Evolutionary conservation across 441 rosid genomes (phyloP).

Genomic region (Mallotus japonicus): DNA sequence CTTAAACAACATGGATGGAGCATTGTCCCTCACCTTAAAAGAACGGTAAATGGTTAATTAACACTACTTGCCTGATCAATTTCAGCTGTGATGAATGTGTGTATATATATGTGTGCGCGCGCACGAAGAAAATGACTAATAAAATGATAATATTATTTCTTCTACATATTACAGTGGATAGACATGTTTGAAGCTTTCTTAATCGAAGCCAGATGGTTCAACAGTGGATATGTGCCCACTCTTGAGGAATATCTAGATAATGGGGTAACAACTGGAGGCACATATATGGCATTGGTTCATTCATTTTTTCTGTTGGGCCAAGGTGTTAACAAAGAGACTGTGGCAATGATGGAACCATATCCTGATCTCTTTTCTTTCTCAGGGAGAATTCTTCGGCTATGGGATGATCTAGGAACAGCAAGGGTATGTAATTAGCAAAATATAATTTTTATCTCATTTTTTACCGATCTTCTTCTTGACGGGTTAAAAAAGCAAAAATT

Average conservation of each 20-base stretch:
- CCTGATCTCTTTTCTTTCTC: slow-evolving; percentile 21
- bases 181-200: slow-evolving; percentile 28
- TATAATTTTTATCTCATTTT: too few relatives aligned
- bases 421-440: slow-evolving; percentile 13
- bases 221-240: slow-evolving; percentile 19
- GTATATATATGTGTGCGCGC: too few relatives aligned
- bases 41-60: slow-evolving; percentile 19
- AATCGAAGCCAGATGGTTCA: slow-evolving; percentile 32
- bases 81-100: too few relatives aligned
- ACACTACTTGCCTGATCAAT: too few relatives aligned
- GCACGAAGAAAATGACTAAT: too few relatives aligned
- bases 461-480: too few relatives aligned
- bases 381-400: slow-evolving; percentile 26
- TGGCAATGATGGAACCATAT: slow-evolving; percentile 20
- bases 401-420: slow-evolving; percentile 35
- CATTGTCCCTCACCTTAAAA: slow-evolving; percentile 26
- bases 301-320: slow-evolving; percentile 24
- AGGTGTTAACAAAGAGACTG: slow-evolving; percentile 19
- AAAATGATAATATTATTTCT: too few relatives aligned
- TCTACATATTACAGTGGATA: slow-evolving; percentile 20
- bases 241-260: slow-evolving; percentile 28
- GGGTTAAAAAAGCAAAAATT: too few relatives aligned
- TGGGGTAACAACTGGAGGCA: slow-evolving; percentile 22
- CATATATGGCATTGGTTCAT: slow-evolving; percentile 22
- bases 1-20: slow-evolving; percentile 29